Evolutionary conservation across 2,329 filamentous ascomycete genomes (phyloP).

Genomic region (Epicoccum nigrum): DNA sequence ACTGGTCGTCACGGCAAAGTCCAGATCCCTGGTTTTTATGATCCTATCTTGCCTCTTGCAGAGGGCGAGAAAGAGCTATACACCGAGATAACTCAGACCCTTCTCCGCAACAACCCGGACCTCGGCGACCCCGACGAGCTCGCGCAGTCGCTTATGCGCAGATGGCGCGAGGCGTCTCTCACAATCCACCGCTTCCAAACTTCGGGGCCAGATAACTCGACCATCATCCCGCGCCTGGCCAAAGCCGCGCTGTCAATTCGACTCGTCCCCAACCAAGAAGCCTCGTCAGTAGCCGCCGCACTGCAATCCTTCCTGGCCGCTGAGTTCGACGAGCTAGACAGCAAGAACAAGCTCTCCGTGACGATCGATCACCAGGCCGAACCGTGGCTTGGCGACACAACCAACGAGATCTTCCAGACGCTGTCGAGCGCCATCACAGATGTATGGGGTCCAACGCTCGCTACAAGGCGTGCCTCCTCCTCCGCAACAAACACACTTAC

Average conservation of each 20-base stretch:
- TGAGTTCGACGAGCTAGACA: conserved; percentile 76
- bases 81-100: conserved; percentile 78
- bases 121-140: conserved; percentile 70
- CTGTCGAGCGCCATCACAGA: conserved; percentile 84
- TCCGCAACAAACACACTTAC: neutral
- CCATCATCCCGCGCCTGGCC: conserved; percentile 87
- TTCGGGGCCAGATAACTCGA: conserved; percentile 85
- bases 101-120: conserved; percentile 73
- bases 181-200: conserved; percentile 94
- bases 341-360: conserved; percentile 79
- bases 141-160: conserved; percentile 84
- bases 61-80: conserved; percentile 80
- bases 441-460: conserved; percentile 72
- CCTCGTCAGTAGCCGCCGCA: conserved; percentile 73
- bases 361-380: conserved; percentile 93
- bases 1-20: conserved; percentile 82
- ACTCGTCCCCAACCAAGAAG: conserved; percentile 90
- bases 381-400: conserved; percentile 92
- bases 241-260: conserved; percentile 88
- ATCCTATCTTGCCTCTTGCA: conserved; percentile 77
- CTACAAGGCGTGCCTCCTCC: conserved; percentile 19
- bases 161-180: conserved; percentile 93
- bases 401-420: conserved; percentile 88
- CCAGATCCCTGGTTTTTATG: conserved; percentile 87
- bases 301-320: conserved; percentile 71